A percentile compares a stretch with the other conserved stretches of the same genome.
These are phyloP conservation scores for Porpolomopsis calyptriformis DNA, from an alignment of 768 basidiomycete species.

Conservation along the genomic window DNA sequence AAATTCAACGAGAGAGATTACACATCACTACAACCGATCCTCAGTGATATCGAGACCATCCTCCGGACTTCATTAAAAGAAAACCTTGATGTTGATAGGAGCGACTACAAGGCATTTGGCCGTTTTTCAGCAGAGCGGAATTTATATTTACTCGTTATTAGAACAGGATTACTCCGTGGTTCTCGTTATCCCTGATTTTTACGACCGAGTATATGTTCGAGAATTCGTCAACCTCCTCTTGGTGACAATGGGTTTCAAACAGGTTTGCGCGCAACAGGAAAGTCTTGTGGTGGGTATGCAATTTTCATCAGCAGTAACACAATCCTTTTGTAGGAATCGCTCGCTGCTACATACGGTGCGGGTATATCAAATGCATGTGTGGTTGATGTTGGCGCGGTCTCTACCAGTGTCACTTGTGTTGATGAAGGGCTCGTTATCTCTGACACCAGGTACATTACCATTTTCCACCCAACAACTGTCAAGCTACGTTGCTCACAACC, in stretches of 20 bases:
- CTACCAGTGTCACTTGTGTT: constrained; percentile 81
- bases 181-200: constrained; percentile 86
- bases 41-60: constrained; percentile 72
- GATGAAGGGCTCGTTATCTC: constrained; percentile 85
- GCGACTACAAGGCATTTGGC: constrained; percentile 49
- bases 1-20: constrained; percentile 81
- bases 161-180: constrained; percentile 75
- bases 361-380: constrained; percentile 93
- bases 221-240: constrained; percentile 67
- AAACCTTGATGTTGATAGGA: constrained; percentile 40
- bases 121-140: neutral
- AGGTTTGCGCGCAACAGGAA: constrained; percentile 87
- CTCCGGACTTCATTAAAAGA: constrained; percentile 51
- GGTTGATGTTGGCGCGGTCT: constrained; percentile 83
- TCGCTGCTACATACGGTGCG: constrained; percentile 90
- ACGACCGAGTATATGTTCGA: constrained; percentile 74
- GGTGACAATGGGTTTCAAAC: constrained; percentile 80
- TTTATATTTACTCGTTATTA: neutral
- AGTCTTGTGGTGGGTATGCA: constrained; percentile 5
- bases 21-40: constrained; percentile 49
- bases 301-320: neutral
- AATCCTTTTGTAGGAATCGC: constrained; percentile 53
- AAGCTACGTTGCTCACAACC: constrained; percentile 7
- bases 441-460: constrained; percentile 63
- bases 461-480: neutral